Evolutionary conservation across 257 asterid genomes (phyloP).

Genomic region (Scutellaria minor): DNA sequence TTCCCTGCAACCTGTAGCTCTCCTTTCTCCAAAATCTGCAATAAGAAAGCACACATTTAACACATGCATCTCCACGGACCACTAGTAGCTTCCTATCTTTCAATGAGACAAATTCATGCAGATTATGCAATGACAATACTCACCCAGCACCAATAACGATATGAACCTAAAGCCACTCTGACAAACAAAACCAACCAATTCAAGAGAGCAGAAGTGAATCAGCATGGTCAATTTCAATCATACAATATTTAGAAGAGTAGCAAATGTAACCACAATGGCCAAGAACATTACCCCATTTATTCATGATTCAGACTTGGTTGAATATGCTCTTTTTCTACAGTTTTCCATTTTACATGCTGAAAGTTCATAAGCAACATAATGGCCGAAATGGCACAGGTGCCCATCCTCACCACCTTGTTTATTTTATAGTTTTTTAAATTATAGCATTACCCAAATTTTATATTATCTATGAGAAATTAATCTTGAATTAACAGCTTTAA

Average conservation of each 20-base stretch:
- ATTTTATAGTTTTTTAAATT: neutral
- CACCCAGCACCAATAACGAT: neutral
- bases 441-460: neutral
- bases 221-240: slow-evolving; percentile 5
- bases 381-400: neutral
- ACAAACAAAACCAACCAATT: slow-evolving; percentile 8
- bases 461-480: slow-evolving; percentile 1
- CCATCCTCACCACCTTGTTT: neutral
- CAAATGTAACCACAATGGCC: neutral
- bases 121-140: neutral
- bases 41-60: slow-evolving; percentile 22
- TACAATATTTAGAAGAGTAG: neutral
- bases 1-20: slow-evolving; percentile 98
- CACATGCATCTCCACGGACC: neutral
- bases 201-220: slow-evolving; percentile 1
- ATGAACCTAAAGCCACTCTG: neutral
- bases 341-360: neutral
- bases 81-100: neutral
- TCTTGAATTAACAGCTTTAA: neutral
- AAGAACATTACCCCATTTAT: slow-evolving; percentile 17
- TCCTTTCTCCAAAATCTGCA: slow-evolving; percentile 95
- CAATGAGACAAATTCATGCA: neutral
- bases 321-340: neutral
- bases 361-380: neutral
- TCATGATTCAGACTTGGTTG: slow-evolving; percentile 19